Evolutionary conservation across 2,329 filamentous ascomycete genomes (phyloP).

Genomic region (Calonectria pseudoreteaudii): DNA sequence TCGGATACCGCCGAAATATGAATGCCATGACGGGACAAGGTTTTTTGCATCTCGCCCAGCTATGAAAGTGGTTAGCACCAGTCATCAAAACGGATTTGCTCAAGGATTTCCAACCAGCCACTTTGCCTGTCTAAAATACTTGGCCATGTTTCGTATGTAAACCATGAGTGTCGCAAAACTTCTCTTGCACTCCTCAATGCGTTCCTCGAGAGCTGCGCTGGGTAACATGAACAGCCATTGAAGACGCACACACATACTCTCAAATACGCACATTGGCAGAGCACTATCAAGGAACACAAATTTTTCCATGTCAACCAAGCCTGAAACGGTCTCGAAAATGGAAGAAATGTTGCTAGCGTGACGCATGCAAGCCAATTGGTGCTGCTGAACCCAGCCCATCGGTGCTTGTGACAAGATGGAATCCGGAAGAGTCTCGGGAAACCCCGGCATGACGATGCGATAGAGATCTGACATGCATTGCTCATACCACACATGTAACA

Average conservation of each 20-base stretch:
- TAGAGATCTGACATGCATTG: conserved; percentile 20
- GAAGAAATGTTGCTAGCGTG: conserved; percentile 11
- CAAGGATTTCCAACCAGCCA: not conserved
- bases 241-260: conserved; percentile 6
- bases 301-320: not conserved
- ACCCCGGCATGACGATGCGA: conserved; percentile 10
- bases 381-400: not conserved
- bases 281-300: conserved; percentile 18
- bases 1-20: not conserved
- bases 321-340: conserved; percentile 1
- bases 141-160: conserved; percentile 6
- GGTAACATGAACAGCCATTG: conserved; percentile 14
- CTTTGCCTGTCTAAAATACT: conserved; percentile 10
- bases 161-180: conserved; percentile 9
- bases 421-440: conserved; percentile 7
- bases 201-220: not conserved
- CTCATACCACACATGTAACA: conserved; percentile 18
- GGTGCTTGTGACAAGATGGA: conserved; percentile 7
- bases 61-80: not conserved
- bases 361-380: conserved; percentile 2
- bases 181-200: not conserved
- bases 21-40: conserved; percentile 4
- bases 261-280: conserved; percentile 14
- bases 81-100: not conserved
- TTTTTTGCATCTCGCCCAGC: conserved; percentile 11